Evolutionary conservation across 2,329 filamentous ascomycete genomes (phyloP), one percentile per base, ranked within the genome.

Genomic region (Claviceps cyperi): DNA sequence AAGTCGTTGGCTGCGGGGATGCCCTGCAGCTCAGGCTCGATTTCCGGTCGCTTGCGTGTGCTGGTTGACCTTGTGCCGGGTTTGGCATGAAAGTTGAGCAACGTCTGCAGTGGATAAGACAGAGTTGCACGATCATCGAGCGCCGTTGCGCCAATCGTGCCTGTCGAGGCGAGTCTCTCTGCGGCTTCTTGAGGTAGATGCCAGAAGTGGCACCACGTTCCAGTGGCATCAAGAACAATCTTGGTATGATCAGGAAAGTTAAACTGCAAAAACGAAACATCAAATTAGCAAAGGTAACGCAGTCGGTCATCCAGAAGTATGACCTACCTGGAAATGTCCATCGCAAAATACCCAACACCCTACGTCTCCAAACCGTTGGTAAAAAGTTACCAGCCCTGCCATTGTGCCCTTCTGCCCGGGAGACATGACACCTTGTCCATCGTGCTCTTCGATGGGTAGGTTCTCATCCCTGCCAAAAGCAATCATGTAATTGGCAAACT

Each of bases 241-340:
- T 92, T 92, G 52, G 86, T 91, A 64, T 92, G 86, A 57, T 92
- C 86, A 2, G 86, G 86, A 64, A 92, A 92, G 67, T 92, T 91
- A 67, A 91, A 86, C 77, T 88, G 14, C 7, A 28, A 4, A 17
- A 22, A 37, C 5, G 4, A 4, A 15, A 15, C 11, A 28, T n/a
- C 15, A 32, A 44, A 17, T 37, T 14, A n/a, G 9, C 19, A 19
- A n/a, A 36, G 28, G 2, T 7, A 15, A 21, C 36, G 13, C 14
- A 22, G 22, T 24, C 37, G 15, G 43, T 4, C 36, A n/a, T 43
- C 50, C n/a, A 21, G 4, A 19, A 37, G 37, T 28, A 37, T 36
- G 21, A 22, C 62, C 56, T 69, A 83, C 80, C 72, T 86, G 85
- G 56, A 90, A 74, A 58, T 86, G 84, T 2, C 86, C 86, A 61